Evolutionary conservation across 768 basidiomycete genomes (phyloP).

Genomic region (Chalciporus pseudorubinellus): DNA sequence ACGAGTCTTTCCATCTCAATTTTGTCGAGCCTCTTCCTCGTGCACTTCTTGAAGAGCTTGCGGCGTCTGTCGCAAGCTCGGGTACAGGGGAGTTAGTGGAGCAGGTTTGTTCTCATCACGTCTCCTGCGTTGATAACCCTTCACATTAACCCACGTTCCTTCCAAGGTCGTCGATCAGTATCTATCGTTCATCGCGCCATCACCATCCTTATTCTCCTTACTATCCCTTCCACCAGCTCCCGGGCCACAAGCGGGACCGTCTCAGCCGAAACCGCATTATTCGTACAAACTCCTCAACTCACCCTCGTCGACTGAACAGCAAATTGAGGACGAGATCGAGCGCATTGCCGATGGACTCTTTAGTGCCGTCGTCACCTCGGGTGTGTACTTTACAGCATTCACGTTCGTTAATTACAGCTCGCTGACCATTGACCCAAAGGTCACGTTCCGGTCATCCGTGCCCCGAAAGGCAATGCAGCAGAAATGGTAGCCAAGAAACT

Average conservation of each 20-base stretch:
- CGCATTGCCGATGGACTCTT: constrained; percentile 88
- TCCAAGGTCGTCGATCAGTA: constrained; percentile 91
- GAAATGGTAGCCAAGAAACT: constrained; percentile 99
- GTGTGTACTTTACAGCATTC: constrained; percentile 39
- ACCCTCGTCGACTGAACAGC: constrained; percentile 82
- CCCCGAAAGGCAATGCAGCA: constrained; percentile 93
- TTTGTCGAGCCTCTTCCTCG: constrained; percentile 92
- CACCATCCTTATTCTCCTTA: constrained; percentile 89
- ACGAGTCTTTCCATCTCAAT: constrained; percentile 92
- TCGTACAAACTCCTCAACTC: constrained; percentile 90
- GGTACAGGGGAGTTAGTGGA: constrained; percentile 79
- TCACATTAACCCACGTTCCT: not conserved
- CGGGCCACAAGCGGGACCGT: constrained; percentile 33
- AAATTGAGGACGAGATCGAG: constrained; percentile 93
- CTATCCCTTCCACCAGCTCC: constrained; percentile 54
- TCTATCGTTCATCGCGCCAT: constrained; percentile 92
- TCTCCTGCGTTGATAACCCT: not conserved
- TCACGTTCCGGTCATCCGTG: constrained; percentile 91
- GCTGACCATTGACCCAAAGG: constrained; percentile 42
- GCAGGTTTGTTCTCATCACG: constrained; percentile 47
- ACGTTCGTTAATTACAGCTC: not conserved
- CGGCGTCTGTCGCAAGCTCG: constrained; percentile 80
- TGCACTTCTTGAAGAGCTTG: constrained; percentile 89
- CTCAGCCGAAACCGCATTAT: constrained; percentile 42
- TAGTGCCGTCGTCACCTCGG: constrained; percentile 84